Evolutionary conservation across 1,284 basidiomycete genomes (phyloP).

Genomic region (Trichosporon inkin): DNA sequence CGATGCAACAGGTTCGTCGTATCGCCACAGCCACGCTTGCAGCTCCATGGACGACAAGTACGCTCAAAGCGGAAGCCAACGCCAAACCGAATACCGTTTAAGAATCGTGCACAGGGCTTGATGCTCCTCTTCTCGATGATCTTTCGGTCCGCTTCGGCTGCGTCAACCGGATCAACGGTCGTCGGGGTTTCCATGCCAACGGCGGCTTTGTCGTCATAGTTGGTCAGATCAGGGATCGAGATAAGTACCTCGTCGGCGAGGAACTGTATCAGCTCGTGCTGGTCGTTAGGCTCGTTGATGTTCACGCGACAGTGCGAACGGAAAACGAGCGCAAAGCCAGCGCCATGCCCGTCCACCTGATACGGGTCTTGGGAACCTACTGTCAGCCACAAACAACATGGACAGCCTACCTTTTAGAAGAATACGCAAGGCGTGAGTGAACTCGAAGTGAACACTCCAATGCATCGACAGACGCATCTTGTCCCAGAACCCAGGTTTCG

Average conservation of each 20-base stretch:
- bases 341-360: slow-evolving; percentile 65
- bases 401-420: slow-evolving; percentile 70
- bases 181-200: slow-evolving; percentile 39
- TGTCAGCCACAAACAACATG: slow-evolving; percentile 11
- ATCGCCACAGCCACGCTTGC: slow-evolving; percentile 60
- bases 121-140: slow-evolving; percentile 26
- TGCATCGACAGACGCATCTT: slow-evolving; percentile 82
- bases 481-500: slow-evolving; percentile 91
- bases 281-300: slow-evolving; percentile 68
- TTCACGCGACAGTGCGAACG: slow-evolving; percentile 68
- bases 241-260: slow-evolving; percentile 73
- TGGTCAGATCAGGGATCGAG: slow-evolving; percentile 67
- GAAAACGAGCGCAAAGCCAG: slow-evolving; percentile 88
- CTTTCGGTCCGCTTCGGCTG: slow-evolving; percentile 1
- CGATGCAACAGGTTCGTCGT: slow-evolving; percentile 62
- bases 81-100: slow-evolving; percentile 86
- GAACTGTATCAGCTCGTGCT: slow-evolving; percentile 79
- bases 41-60: slow-evolving; percentile 69
- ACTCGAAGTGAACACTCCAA: slow-evolving; percentile 70
- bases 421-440: slow-evolving; percentile 69
- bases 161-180: slow-evolving; percentile 9
- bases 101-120: slow-evolving; percentile 73
- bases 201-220: slow-evolving; percentile 53
- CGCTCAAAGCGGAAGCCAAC: slow-evolving; percentile 80
- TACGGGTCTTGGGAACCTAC: slow-evolving; percentile 82